A percentile compares a stretch with the other conserved stretches of the same genome.
These are phyloP conservation scores for Prunus kanzakura DNA, from an alignment of 306 rosid species.

Conservation along the genomic window DNA sequence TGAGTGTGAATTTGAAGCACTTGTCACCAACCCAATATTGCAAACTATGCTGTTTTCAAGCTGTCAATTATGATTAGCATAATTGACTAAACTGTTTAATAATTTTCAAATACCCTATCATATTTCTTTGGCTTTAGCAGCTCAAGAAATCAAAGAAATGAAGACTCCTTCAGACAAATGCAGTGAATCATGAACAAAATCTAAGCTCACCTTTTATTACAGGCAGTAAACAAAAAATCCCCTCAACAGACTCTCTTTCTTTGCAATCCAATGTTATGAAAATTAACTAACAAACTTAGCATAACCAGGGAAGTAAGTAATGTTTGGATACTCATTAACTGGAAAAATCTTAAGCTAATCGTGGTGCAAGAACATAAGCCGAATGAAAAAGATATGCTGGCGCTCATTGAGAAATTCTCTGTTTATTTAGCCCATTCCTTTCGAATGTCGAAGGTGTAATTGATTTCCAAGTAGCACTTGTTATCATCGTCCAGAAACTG, in stretches of 20 bases:
- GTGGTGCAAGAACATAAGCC: conserved; percentile 23
- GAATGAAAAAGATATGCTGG: conserved; percentile 10
- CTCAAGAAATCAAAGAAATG: background rate
- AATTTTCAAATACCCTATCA: too few species aligned
- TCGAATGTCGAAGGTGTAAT: conserved; percentile 45
- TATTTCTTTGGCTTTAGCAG: background rate
- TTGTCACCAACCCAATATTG: background rate
- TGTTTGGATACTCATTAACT: conserved; percentile 5
- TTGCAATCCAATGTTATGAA: conserved; percentile 20
- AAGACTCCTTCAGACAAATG: background rate
- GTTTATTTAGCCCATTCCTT: conserved; percentile 40
- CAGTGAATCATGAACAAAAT: conserved; percentile 1
- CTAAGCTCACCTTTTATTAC: conserved; percentile 19
- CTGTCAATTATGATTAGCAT: background rate
- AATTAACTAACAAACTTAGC: conserved; percentile 27
- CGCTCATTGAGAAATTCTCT: background rate
- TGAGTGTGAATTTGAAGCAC: conserved; percentile 5
- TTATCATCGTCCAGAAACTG: conserved; percentile 53
- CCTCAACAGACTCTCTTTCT: background rate
- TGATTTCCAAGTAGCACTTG: conserved; percentile 57
- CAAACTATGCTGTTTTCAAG: conserved; percentile 2
- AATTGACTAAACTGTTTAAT: background rate
- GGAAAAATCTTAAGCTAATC: conserved; percentile 10
- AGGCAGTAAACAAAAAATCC: conserved; percentile 27
- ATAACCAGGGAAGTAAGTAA: conserved; percentile 18